phyloP scores from a whole-genome alignment of 2,329 filamentous ascomycete genomes.

The Colletotrichum sansevieriae region DNA sequence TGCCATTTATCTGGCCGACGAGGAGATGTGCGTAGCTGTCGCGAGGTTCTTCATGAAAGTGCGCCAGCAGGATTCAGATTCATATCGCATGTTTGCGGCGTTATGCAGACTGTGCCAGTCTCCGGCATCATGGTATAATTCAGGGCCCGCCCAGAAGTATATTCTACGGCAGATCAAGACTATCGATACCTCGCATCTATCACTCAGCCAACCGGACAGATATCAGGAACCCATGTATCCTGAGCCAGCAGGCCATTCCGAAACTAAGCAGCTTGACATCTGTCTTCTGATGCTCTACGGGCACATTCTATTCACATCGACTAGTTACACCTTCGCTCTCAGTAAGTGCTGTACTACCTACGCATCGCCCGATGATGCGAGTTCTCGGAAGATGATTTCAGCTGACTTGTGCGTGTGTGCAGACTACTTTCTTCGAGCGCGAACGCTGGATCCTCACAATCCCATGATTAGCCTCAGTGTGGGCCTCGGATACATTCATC shows the following conservation, averaged over 20 bases:
- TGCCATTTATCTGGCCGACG: conserved; percentile 83
- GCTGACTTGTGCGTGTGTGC: not conserved
- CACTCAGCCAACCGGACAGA: conserved; percentile 29
- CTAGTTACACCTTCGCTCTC: conserved; percentile 85
- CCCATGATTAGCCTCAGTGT: conserved; percentile 84
- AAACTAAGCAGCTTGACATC: conserved; percentile 72
- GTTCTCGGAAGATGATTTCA: not conserved
- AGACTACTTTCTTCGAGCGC: conserved; percentile 87
- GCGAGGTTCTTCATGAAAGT: conserved; percentile 88
- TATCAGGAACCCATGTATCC: conserved; percentile 51
- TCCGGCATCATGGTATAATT: conserved; percentile 80
- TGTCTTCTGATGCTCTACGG: conserved; percentile 90
- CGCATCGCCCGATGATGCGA: not conserved
- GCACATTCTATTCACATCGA: conserved; percentile 87
- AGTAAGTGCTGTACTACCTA: conserved; percentile 61
- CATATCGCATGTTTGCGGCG: conserved; percentile 85
- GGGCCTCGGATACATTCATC: conserved; percentile 87
- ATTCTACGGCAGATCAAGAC: conserved; percentile 91
- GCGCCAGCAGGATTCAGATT: conserved; percentile 82
- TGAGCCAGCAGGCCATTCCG: conserved; percentile 44
- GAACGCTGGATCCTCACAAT: conserved; percentile 81
- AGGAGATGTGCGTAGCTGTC: conserved; percentile 78
- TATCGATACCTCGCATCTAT: conserved; percentile 75
- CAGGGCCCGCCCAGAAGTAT: conserved; percentile 88
- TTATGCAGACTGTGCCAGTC: conserved; percentile 83